These are phyloP conservation scores for Pisolithus orientalis DNA, from an alignment of 768 basidiomycete genomes.

Conservation along the genomic window DNA sequence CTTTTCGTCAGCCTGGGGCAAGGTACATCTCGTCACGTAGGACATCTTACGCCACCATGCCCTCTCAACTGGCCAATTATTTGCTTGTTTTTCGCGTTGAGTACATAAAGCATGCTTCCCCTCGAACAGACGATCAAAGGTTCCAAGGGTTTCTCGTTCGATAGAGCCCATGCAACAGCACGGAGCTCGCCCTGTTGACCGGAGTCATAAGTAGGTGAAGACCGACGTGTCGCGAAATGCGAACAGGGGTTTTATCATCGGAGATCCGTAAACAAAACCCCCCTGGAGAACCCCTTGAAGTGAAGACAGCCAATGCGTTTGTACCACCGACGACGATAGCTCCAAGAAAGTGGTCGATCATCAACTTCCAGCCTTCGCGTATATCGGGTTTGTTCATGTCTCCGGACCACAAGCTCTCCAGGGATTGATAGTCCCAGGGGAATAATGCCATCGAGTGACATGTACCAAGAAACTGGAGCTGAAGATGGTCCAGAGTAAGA, in stretches of 20 bases:
- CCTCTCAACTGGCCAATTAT: constrained; percentile 51
- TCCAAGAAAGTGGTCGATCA: constrained; percentile 45
- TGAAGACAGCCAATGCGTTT: constrained; percentile 33
- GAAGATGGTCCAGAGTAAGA: background rate
- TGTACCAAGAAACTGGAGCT: constrained; percentile 29
- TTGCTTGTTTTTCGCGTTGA: constrained; percentile 36
- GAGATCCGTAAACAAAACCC: constrained; percentile 33
- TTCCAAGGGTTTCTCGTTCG: constrained; percentile 36
- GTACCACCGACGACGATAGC: constrained; percentile 44
- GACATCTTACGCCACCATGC: constrained; percentile 60
- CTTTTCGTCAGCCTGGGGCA: constrained; percentile 23
- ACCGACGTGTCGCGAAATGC: constrained; percentile 1
- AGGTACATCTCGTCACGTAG: background rate
- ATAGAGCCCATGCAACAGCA: constrained; percentile 56
- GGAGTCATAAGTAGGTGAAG: constrained; percentile 5
- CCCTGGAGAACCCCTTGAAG: constrained; percentile 14
- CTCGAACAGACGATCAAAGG: constrained; percentile 56
- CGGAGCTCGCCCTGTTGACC: constrained; percentile 16
- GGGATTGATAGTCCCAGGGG: constrained; percentile 31
- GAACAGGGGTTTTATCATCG: constrained; percentile 12
- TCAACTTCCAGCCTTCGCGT: constrained; percentile 35
- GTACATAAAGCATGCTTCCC: constrained; percentile 50
- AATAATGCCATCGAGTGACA: constrained; percentile 41
- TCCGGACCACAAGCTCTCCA: constrained; percentile 36
- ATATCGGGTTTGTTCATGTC: constrained; percentile 25